Conservation (phyloP, 345 rosid genomes). For the Euphorbia lathyris region DNA sequence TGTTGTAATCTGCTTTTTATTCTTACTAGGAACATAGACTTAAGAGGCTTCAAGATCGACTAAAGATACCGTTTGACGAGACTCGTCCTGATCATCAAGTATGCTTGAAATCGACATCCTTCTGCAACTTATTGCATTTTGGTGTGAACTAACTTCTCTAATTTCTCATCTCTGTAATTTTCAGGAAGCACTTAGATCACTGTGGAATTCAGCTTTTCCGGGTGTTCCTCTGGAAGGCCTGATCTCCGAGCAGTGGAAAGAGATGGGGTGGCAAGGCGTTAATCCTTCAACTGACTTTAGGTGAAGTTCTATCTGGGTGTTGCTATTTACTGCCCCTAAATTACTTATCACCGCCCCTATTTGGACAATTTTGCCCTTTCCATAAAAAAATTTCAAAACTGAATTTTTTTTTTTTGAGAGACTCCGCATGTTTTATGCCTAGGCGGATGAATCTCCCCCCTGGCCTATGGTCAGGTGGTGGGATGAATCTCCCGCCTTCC, state of each 20-base stretch:
- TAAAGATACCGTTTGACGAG: slow-evolving; percentile 74
- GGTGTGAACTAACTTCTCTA: neutral
- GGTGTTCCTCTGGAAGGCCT: slow-evolving; percentile 55
- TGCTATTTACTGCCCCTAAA: too few species aligned
- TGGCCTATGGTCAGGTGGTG: too few species aligned
- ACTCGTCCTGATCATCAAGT: slow-evolving; percentile 86
- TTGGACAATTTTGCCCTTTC: too few species aligned
- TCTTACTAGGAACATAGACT: slow-evolving; percentile 69
- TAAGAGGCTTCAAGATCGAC: slow-evolving; percentile 70
- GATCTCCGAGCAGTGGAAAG: slow-evolving; percentile 97
- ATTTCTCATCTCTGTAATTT: slow-evolving; percentile 15
- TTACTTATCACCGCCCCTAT: too few species aligned
- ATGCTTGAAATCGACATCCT: slow-evolving; percentile 6
- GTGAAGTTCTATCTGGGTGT: too few species aligned
- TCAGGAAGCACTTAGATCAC: slow-evolving; percentile 78
- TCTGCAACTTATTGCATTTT: neutral
- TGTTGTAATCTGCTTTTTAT: slow-evolving; percentile 8
- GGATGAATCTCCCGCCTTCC: too few species aligned
- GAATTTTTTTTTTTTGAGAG: too few species aligned
- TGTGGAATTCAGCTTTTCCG: slow-evolving; percentile 82
- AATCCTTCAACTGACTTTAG: slow-evolving; percentile 96
- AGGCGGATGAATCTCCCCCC: too few species aligned
- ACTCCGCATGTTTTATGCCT: too few species aligned
- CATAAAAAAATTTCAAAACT: too few species aligned
- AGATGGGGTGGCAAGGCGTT: slow-evolving; percentile 99